Evolutionary conservation across 78 protist genomes (phyloP).

Genomic region (Dictyostelium purpureum): DNA sequence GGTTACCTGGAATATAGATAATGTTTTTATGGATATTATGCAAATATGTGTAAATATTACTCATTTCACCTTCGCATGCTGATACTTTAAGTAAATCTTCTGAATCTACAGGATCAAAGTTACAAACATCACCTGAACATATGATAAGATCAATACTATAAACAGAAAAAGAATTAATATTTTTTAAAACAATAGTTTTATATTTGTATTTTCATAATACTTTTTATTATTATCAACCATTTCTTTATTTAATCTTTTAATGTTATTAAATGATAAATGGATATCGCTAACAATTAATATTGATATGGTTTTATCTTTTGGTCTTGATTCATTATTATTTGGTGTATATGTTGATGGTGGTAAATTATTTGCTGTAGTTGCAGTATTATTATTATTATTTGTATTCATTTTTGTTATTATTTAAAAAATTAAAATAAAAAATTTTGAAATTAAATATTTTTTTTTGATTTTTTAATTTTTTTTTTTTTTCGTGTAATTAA

Average conservation of each 20-base stretch:
- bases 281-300: slow-evolving; percentile 29
- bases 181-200: not conserved
- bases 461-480: too few relatives aligned
- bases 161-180: not conserved
- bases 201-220: not conserved
- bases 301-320: not conserved
- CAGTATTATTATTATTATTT: too few relatives aligned
- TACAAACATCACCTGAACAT: slow-evolving; percentile 53
- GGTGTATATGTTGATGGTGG: too few relatives aligned
- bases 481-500: too few relatives aligned
- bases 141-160: slow-evolving; percentile 29
- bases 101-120: slow-evolving; percentile 37
- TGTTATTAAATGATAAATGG: slow-evolving; percentile 22
- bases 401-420: too few relatives aligned
- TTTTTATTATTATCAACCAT: not conserved
- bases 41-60: not conserved
- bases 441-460: too few relatives aligned
- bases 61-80: slow-evolving; percentile 63
- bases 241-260: not conserved
- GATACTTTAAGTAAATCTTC: not conserved
- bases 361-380: too few relatives aligned
- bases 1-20: slow-evolving; percentile 62
- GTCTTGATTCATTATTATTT: not conserved
- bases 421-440: too few relatives aligned
- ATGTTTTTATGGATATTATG: slow-evolving; percentile 1